phyloP scores from a whole-genome alignment of 257 asterid genomes.

The Mitragyna speciosa region DNA sequence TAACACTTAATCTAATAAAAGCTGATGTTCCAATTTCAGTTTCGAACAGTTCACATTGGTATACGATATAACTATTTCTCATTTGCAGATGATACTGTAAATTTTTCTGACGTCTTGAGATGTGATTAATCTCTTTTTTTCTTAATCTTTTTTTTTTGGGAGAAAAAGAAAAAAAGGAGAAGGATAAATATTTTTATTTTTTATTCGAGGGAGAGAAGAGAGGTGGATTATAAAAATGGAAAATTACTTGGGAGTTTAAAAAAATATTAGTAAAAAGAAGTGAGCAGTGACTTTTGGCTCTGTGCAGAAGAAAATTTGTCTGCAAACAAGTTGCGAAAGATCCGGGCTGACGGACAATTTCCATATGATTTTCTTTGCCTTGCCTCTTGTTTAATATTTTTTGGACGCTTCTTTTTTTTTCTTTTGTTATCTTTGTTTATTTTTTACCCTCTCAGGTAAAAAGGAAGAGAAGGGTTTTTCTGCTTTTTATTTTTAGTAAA shows the following conservation, averaged over 20 bases:
- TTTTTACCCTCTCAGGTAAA: background rate
- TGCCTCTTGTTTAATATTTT: background rate
- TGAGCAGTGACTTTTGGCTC: slow-evolving; percentile 41
- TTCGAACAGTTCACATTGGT: too few species aligned
- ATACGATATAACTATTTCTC: too few species aligned
- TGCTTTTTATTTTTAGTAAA: background rate
- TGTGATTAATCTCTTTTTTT: too few species aligned
- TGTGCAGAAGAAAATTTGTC: slow-evolving; percentile 49
- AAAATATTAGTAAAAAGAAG: slow-evolving; percentile 12
- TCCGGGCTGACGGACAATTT: slow-evolving; percentile 57
- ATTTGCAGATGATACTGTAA: too few species aligned
- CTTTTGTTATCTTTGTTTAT: background rate
- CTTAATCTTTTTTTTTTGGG: too few species aligned
- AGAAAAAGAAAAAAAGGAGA: background rate
- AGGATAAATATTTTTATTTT: background rate
- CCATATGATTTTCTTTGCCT: background rate
- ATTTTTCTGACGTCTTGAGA: too few species aligned
- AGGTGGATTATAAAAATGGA: background rate
- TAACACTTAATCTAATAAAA: too few species aligned
- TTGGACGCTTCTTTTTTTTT: background rate
- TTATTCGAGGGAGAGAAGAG: too few species aligned
- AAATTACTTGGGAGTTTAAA: background rate
- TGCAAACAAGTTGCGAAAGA: slow-evolving; percentile 57
- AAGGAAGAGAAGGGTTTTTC: background rate
- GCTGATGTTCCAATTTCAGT: too few species aligned